Conservation (phyloP, 371 early-diverging fungal species). For the Gilbertella persicaria region DNA sequence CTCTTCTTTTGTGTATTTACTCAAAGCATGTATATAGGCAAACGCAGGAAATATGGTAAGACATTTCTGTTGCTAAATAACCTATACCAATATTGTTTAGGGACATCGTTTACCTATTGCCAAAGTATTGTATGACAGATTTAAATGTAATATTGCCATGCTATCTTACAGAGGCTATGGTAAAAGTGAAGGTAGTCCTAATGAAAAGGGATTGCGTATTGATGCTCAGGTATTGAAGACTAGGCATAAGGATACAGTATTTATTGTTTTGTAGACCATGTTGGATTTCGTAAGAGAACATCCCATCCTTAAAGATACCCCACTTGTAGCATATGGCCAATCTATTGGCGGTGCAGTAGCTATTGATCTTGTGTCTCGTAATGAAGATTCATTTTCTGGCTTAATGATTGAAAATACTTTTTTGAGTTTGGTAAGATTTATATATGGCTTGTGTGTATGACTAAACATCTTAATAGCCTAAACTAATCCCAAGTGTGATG, state of each 20-base stretch:
- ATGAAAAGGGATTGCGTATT: constrained; percentile 83
- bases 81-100: constrained; percentile 25
- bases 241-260: neutral
- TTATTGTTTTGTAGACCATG: constrained; percentile 55
- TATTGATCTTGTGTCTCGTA: constrained; percentile 79
- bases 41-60: constrained; percentile 95
- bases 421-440: constrained; percentile 69
- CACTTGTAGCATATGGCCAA: constrained; percentile 90
- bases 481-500: constrained; percentile 84
- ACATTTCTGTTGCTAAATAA: neutral
- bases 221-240: constrained; percentile 80
- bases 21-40: constrained; percentile 50
- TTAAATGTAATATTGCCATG: constrained; percentile 88
- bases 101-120: constrained; percentile 94
- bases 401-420: constrained; percentile 96
- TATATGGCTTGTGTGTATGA: neutral
- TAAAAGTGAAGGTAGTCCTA: constrained; percentile 80
- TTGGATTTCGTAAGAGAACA: constrained; percentile 80
- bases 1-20: constrained; percentile 1
- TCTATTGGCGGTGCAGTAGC: constrained; percentile 98
- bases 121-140: constrained; percentile 59
- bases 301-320: constrained; percentile 69
- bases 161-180: constrained; percentile 97
- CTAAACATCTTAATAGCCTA: constrained; percentile 54
- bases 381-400: constrained; percentile 76